These are phyloP conservation scores for Penicillium sp. DNA, from an alignment of 2,329 filamentous ascomycete species.

Conservation along the genomic window DNA sequence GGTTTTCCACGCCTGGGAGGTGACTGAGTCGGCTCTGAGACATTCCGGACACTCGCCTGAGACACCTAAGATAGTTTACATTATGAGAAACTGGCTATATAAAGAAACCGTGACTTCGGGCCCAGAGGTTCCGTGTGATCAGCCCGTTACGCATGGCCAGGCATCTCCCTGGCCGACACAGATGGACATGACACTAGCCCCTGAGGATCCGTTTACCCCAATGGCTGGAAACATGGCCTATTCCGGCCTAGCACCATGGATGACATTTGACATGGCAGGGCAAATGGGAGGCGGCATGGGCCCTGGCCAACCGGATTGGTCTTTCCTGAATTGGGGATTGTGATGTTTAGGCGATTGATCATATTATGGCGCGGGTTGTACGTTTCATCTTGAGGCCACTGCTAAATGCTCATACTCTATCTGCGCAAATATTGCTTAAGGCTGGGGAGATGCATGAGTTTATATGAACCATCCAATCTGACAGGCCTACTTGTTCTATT, in stretches of 20 bases:
- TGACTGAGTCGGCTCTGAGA: conserved; percentile 27
- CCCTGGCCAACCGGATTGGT: neutral
- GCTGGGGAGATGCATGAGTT: too few species aligned
- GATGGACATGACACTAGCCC: neutral
- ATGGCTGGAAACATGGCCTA: neutral
- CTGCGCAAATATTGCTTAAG: too few species aligned
- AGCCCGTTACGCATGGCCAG: neutral
- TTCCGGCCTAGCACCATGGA: conserved; percentile 3
- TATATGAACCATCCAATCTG: too few species aligned
- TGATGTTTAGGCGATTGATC: neutral
- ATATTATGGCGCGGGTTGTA: neutral
- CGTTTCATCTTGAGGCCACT: too few species aligned
- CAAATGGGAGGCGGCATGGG: neutral
- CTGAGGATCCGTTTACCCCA: neutral
- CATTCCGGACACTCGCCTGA: conserved; percentile 20
- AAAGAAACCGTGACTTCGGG: neutral
- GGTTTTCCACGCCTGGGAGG: conserved; percentile 50
- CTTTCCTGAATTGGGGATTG: conserved; percentile 10
- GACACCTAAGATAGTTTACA: conserved; percentile 37
- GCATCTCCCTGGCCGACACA: neutral
- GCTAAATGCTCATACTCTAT: too few species aligned
- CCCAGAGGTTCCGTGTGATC: neutral
- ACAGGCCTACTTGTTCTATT: neutral
- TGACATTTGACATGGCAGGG: neutral
- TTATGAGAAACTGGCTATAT: conserved; percentile 25